Conservation (phyloP, 2,329 filamentous ascomycete species). For the Colletotrichum simmondsii region DNA sequence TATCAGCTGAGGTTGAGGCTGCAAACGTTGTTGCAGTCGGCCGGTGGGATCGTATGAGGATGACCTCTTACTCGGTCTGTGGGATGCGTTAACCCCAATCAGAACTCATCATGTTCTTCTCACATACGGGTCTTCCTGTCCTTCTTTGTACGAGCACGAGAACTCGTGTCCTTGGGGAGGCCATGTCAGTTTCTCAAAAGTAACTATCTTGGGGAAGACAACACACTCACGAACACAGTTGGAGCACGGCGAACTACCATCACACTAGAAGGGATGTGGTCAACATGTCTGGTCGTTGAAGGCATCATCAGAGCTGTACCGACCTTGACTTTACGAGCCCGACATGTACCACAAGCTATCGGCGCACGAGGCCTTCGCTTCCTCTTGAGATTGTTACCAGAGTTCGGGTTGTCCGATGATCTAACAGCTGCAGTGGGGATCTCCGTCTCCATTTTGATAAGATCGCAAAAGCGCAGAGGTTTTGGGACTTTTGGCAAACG, state of each 20-base stretch:
- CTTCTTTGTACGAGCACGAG: slow-evolving; percentile 27
- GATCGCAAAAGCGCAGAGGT: neutral
- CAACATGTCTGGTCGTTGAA: neutral
- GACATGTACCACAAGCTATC: slow-evolving; percentile 30
- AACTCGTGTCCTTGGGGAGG: slow-evolving; percentile 19
- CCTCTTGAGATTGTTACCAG: slow-evolving; percentile 20
- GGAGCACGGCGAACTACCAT: slow-evolving; percentile 29
- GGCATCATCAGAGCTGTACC: neutral
- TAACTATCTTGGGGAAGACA: neutral
- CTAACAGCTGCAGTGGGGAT: neutral
- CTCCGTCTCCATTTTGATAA: slow-evolving; percentile 11
- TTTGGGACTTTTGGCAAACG: neutral
- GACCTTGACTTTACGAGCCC: slow-evolving; percentile 34
- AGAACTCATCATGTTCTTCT: neutral
- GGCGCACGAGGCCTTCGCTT: slow-evolving; percentile 30
- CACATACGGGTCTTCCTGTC: slow-evolving; percentile 12
- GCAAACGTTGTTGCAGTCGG: slow-evolving; percentile 11
- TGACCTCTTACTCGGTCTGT: neutral
- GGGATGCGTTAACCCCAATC: neutral
- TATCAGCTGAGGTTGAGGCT: neutral
- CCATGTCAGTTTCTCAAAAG: neutral
- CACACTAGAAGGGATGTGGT: slow-evolving; percentile 19
- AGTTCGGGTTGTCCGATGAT: slow-evolving; percentile 13
- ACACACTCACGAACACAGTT: slow-evolving; percentile 30
- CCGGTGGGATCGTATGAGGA: neutral